phyloP scores from a whole-genome alignment of 2,329 filamentous ascomycete species.

The Neophaeococcomyces mojaviensis region DNA sequence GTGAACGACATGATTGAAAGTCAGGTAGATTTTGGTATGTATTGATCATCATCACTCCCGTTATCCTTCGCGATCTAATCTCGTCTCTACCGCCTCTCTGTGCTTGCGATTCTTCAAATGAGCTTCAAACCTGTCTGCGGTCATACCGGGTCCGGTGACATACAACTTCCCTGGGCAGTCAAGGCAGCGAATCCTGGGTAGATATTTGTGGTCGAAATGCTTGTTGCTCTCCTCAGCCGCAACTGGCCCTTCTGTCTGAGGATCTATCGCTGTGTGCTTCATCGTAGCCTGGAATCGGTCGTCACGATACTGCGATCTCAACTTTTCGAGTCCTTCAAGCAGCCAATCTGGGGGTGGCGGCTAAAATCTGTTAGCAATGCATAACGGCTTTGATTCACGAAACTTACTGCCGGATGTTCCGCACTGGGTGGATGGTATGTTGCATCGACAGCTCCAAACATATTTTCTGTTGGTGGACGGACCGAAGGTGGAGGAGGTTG shows the following conservation, averaged over 20 bases:
- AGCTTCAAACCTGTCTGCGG: constrained; percentile 84
- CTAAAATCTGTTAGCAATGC: constrained; percentile 38
- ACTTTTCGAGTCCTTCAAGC: constrained; percentile 59
- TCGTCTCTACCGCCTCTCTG: constrained; percentile 59
- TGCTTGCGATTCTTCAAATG: constrained; percentile 83
- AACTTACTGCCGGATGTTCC: constrained; percentile 38
- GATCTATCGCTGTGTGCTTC: constrained; percentile 78
- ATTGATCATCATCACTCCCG: not conserved
- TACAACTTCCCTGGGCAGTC: constrained; percentile 94
- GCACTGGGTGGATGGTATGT: constrained; percentile 36
- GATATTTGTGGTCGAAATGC: constrained; percentile 68
- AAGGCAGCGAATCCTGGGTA: constrained; percentile 82
- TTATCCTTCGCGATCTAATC: constrained; percentile 29
- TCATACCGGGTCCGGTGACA: constrained; percentile 76
- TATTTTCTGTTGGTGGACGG: constrained; percentile 25
- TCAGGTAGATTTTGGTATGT: not conserved
- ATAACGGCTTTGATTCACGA: constrained; percentile 13
- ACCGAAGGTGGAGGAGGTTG: constrained; percentile 44
- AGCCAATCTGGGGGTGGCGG: constrained; percentile 86
- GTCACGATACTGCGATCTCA: constrained; percentile 64
- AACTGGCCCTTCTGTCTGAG: constrained; percentile 58
- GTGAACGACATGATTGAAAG: not conserved
- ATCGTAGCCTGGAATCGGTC: constrained; percentile 85
- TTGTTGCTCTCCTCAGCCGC: constrained; percentile 45
- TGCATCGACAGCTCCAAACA: constrained; percentile 38